phyloP scores from a whole-genome alignment of 176 grass and related monocot species.

The barley (Hordeum vulgare) region MorexV3_pseudomolecules_assembly NC_058518.1:450388257-450388756 shows the following conservation, averaged over 20 bases:
- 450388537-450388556: neutral
- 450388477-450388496: constrained; percentile 2
- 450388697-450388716: too few species aligned
- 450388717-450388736: too few species aligned
- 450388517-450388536: neutral
- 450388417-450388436: neutral
- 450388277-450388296: neutral
- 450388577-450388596: neutral
- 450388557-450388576: neutral
- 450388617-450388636: neutral
- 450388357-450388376: neutral
- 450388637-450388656: too few species aligned
- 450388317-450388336: neutral
- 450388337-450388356: neutral
- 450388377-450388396: neutral
- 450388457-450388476: neutral
- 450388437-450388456: neutral
- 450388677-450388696: too few species aligned
- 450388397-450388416: neutral
- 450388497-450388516: neutral
- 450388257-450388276: neutral
- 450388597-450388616: neutral
- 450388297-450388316: neutral
- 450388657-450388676: too few species aligned
- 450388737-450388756: too few species aligned